These are phyloP conservation scores for Volvox reticuliferus DNA, from an alignment of 139 green algal species.

Conservation along the genomic window DNA sequence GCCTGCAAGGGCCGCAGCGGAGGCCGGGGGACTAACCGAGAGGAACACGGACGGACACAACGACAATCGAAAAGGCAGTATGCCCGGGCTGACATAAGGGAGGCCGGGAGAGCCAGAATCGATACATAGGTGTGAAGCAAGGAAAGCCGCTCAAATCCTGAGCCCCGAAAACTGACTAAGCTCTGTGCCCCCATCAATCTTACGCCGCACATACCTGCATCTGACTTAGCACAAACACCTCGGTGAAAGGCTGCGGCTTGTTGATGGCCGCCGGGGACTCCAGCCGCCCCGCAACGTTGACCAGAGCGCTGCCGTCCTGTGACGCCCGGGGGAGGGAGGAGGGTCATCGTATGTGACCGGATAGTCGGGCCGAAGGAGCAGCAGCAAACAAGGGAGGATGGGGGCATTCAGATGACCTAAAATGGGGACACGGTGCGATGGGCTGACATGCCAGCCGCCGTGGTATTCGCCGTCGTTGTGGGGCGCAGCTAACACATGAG, in stretches of 20 bases:
- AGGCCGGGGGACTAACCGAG: neutral
- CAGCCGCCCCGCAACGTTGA: slow-evolving; percentile 56
- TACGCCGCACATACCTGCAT: slow-evolving; percentile 1
- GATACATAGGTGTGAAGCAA: neutral
- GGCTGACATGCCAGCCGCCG: neutral
- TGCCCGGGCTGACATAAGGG: neutral
- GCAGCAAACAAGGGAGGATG: neutral
- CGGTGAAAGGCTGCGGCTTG: slow-evolving; percentile 51
- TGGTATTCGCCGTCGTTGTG: neutral
- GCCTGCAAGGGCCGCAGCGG: neutral
- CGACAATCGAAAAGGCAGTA: neutral
- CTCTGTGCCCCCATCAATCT: neutral
- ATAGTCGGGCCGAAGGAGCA: neutral
- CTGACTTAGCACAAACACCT: slow-evolving; percentile 69
- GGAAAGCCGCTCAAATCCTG: neutral
- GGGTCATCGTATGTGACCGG: too few relatives aligned
- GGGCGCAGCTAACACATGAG: neutral
- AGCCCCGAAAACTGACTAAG: neutral
- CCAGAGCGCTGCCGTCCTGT: slow-evolving; percentile 62
- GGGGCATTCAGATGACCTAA: neutral
- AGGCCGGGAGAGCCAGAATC: neutral
- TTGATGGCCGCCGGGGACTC: slow-evolving; percentile 19
- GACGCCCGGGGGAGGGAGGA: too few relatives aligned
- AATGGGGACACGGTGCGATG: neutral
- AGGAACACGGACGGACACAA: neutral